Conservation (phyloP, 75 land plant species). For the Cupressus sempervirens region DNA sequence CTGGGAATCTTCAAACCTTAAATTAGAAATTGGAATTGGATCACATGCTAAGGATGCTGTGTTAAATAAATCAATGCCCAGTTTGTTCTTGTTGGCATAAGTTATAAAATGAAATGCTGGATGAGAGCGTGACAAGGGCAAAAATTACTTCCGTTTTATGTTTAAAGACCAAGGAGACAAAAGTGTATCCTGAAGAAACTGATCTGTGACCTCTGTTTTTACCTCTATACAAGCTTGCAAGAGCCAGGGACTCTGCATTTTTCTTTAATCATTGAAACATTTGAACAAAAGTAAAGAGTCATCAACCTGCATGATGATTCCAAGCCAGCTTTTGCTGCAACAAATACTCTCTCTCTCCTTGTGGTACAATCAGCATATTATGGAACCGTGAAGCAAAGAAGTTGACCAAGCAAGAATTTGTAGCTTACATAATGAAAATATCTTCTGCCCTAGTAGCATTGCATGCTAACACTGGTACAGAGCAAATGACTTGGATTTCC, state of each 20-base stretch:
- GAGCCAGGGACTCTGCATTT: not conserved
- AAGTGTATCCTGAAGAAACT: not conserved
- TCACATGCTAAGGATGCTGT: not conserved
- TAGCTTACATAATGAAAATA: not conserved
- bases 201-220: not conserved
- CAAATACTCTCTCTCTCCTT: not conserved
- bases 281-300: not conserved
- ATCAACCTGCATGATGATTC: conserved; percentile 12
- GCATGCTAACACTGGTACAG: conserved; percentile 27
- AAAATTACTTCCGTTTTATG: not conserved
- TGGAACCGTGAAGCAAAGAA: not conserved
- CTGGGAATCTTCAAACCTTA: not conserved
- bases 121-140: not conserved
- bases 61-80: not conserved
- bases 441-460: not conserved
- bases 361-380: not conserved
- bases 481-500: conserved; percentile 48
- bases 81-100: not conserved
- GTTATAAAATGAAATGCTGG: not conserved
- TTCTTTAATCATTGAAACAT: not conserved
- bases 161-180: not conserved
- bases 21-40: not conserved
- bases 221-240: not conserved
- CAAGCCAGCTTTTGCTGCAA: not conserved
- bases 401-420: not conserved